Percentiles rank a stretch among this genome's conserved stretches.
phyloP scores from a whole-genome alignment of 2,329 filamentous ascomycete species.

The Colletotrichum cereale region DNA sequence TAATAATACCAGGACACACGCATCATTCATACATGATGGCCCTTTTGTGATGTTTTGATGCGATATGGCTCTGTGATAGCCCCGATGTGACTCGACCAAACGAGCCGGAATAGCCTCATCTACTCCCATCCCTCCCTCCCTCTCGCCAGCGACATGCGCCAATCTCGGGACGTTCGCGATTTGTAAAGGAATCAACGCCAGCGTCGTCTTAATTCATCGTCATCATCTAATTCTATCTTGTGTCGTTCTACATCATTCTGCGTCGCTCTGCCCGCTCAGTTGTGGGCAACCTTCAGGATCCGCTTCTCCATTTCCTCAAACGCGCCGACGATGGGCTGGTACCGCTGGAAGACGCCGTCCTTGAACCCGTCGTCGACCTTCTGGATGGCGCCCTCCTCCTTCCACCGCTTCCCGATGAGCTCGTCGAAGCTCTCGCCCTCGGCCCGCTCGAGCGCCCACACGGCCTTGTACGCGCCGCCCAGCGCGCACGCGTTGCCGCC shows the following conservation, averaged over 20 bases:
- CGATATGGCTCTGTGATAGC: not conserved
- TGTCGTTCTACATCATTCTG: no score
- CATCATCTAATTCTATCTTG: constrained; percentile 15
- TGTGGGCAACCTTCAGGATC: constrained; percentile 65
- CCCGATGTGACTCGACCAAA: not conserved
- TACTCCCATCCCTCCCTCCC: no score
- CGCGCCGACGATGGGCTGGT: constrained; percentile 80
- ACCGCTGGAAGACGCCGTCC: constrained; percentile 79
- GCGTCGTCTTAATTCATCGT: constrained; percentile 10
- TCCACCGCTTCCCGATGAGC: constrained; percentile 86
- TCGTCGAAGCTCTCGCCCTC: constrained; percentile 86
- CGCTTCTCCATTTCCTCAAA: constrained; percentile 81
- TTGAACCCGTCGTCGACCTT: constrained; percentile 87
- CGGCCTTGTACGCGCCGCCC: constrained; percentile 94
- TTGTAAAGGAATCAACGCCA: not conserved
- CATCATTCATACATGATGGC: constrained; percentile 1
- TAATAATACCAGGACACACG: constrained; percentile 14
- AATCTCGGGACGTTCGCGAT: no score
- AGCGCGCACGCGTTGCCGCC: constrained; percentile 95
- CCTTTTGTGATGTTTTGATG: not conserved
- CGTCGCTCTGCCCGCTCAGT: constrained; percentile 32
- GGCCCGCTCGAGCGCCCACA: constrained; percentile 85
- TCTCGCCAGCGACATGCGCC: not conserved
- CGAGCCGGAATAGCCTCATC: not conserved
- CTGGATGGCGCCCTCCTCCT: constrained; percentile 84